A percentile compares a stretch with the other conserved stretches of the same genome.
Evolutionary conservation across 768 basidiomycete species (phyloP).

Genomic region (Rhodotorula sphaerocarpa): DNA sequence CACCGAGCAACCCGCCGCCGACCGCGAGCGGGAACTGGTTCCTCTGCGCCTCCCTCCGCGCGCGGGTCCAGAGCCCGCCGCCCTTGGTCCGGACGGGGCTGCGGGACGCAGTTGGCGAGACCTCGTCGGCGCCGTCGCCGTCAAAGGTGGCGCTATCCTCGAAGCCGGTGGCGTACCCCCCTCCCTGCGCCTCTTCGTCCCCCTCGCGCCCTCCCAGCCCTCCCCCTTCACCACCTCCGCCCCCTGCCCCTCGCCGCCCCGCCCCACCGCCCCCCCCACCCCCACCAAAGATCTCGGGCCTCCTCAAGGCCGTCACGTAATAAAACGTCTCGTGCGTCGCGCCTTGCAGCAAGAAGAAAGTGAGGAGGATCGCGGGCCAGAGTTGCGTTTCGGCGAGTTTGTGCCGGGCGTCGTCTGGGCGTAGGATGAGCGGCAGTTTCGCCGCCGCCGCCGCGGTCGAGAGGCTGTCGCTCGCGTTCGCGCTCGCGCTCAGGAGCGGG

Average conservation of each 20-base stretch:
- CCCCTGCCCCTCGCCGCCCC: too few species aligned
- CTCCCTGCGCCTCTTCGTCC: background rate
- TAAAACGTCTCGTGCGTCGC: slow-evolving; percentile 34
- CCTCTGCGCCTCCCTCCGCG: too few species aligned
- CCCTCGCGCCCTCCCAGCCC: background rate
- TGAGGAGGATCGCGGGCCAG: slow-evolving; percentile 36
- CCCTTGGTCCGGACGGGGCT: background rate
- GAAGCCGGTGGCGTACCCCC: too few species aligned
- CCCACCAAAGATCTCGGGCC: too few species aligned
- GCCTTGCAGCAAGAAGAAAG: slow-evolving; percentile 14
- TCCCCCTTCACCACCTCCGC: too few species aligned
- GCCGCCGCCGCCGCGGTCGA: too few species aligned
- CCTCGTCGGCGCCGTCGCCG: too few species aligned
- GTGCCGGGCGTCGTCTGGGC: background rate
- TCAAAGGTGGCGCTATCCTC: too few species aligned
- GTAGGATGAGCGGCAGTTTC: background rate
- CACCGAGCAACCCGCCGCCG: slow-evolving; percentile 16
- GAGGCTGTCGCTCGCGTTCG: too few species aligned
- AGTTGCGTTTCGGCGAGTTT: slow-evolving; percentile 11
- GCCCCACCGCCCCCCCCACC: too few species aligned
- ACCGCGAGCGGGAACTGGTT: slow-evolving; percentile 36
- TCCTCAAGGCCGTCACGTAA: slow-evolving; percentile 22
- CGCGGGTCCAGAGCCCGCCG: background rate
- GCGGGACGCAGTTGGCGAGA: too few species aligned
- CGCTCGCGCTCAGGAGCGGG: too few species aligned